These are phyloP conservation scores for Friedmanniomyces endolithicus DNA, from an alignment of 495 filamentous ascomycete species.

Conservation along the genomic window DNA sequence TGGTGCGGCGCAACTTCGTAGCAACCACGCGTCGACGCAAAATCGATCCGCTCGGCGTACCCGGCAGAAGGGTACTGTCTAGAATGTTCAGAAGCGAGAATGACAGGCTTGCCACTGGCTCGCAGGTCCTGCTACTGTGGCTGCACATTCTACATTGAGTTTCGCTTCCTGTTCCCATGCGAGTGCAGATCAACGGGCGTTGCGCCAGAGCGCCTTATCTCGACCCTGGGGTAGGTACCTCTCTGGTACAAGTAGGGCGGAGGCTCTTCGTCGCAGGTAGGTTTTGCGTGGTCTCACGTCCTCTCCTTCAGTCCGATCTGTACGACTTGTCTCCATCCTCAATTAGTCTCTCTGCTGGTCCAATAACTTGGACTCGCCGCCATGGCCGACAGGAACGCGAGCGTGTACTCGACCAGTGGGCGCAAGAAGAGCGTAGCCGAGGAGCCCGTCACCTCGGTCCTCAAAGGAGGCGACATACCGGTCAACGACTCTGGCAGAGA, in stretches of 20 bases:
- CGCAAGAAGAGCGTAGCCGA: constrained; percentile 31
- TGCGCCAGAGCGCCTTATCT: neutral
- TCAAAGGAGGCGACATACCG: constrained; percentile 53
- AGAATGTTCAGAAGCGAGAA: neutral
- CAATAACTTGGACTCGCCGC: neutral
- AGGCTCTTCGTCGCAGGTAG: neutral
- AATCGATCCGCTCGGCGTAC: too few relatives aligned
- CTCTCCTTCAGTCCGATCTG: too few relatives aligned
- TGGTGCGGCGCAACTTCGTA: too few relatives aligned
- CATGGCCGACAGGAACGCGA: constrained; percentile 20
- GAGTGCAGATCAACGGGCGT: neutral
- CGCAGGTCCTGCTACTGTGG: neutral
- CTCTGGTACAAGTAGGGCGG: neutral
- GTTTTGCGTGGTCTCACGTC: too few relatives aligned
- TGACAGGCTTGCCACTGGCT: neutral
- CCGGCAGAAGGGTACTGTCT: too few relatives aligned
- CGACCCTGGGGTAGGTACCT: neutral
- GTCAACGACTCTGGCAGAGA: constrained; percentile 37
- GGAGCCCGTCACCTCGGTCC: constrained; percentile 54
- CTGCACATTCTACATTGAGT: neutral
- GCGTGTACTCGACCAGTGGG: constrained; percentile 14
- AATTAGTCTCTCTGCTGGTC: too few relatives aligned
- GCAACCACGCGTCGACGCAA: too few relatives aligned
- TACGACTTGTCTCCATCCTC: too few relatives aligned
- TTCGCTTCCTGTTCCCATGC: neutral